A percentile compares a stretch with the other conserved stretches of the same genome.
These are phyloP conservation scores for Aspergillus baeticus DNA, from an alignment of 495 filamentous ascomycete genomes.

Conservation along the genomic window DNA sequence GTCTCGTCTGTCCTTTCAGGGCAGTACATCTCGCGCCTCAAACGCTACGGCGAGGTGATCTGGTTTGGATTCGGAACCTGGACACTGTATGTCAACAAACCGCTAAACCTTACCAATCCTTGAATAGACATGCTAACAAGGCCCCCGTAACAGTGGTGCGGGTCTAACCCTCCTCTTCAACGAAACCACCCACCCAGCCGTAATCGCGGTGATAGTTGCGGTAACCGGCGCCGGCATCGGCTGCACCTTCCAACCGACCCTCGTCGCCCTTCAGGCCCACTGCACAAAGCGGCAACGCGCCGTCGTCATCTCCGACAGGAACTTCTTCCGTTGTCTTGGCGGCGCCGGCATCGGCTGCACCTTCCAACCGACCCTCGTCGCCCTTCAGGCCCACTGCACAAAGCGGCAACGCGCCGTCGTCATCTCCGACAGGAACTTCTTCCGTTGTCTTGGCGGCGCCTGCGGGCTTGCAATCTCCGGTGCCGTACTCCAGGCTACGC, in stretches of 20 bases:
- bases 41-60: conserved; percentile 58
- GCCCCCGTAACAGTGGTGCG: conserved; percentile 44
- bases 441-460: conserved; percentile 59
- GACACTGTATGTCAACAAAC: conserved; percentile 45
- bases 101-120: no score
- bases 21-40: conserved; percentile 54
- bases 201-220: conserved; percentile 52
- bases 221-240: conserved; percentile 57
- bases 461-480: conserved; percentile 61
- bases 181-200: conserved; percentile 41
- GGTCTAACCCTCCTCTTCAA: conserved; percentile 54
- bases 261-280: conserved; percentile 65
- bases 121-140: no score
- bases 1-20: conserved; percentile 52
- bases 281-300: conserved; percentile 57
- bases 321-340: conserved; percentile 62
- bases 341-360: conserved; percentile 57
- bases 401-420: conserved; percentile 60
- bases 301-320: conserved; percentile 59
- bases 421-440: conserved; percentile 62
- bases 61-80: conserved; percentile 54
- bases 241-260: conserved; percentile 57
- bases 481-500: conserved; percentile 51
- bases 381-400: conserved; percentile 58
- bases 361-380: conserved; percentile 63